Conservation (phyloP, 2,329 filamentous ascomycete genomes). For the Aspergillus pseudoterreus region DNA sequence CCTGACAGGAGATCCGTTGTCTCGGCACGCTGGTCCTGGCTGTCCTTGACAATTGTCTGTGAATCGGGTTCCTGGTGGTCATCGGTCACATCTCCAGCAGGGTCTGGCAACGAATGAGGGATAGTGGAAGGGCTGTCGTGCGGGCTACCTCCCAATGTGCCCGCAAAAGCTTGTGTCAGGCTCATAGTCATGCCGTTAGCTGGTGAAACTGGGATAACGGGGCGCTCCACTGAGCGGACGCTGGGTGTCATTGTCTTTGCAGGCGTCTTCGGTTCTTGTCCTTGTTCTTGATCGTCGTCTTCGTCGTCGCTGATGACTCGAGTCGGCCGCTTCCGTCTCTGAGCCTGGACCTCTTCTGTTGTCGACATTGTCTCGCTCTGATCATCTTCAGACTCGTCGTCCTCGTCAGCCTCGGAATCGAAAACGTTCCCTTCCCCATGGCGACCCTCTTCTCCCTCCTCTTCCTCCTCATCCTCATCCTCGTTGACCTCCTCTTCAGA, state of each 20-base stretch:
- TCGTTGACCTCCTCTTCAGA: slow-evolving; percentile 41
- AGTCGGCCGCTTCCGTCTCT: slow-evolving; percentile 48
- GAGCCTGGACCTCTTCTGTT: slow-evolving; percentile 42
- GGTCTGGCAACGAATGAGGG: slow-evolving; percentile 46
- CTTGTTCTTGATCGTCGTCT: slow-evolving; percentile 48
- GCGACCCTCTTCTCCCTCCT: slow-evolving; percentile 19
- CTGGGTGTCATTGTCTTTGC: slow-evolving; percentile 26
- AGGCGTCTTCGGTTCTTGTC: slow-evolving; percentile 32
- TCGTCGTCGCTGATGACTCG: slow-evolving; percentile 67
- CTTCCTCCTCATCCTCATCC: slow-evolving; percentile 26
- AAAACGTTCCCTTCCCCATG: slow-evolving; percentile 19
- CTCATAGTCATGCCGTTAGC: slow-evolving; percentile 53
- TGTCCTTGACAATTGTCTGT: slow-evolving; percentile 58
- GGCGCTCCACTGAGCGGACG: slow-evolving; percentile 37
- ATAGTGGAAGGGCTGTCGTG: slow-evolving; percentile 49
- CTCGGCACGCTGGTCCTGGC: slow-evolving; percentile 47
- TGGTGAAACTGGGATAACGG: slow-evolving; percentile 65
- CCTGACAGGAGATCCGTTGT: slow-evolving; percentile 43
- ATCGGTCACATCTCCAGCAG: slow-evolving; percentile 52
- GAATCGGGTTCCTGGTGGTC: slow-evolving; percentile 59
- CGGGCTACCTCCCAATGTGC: slow-evolving; percentile 71
- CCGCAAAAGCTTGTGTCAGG: slow-evolving; percentile 85
- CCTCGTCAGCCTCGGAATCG: slow-evolving; percentile 39
- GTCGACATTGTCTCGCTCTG: slow-evolving; percentile 26
- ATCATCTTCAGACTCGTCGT: slow-evolving; percentile 37